Conservation (phyloP, 1,139 yeast genomes). For the Taiozyma onychis region DNA sequence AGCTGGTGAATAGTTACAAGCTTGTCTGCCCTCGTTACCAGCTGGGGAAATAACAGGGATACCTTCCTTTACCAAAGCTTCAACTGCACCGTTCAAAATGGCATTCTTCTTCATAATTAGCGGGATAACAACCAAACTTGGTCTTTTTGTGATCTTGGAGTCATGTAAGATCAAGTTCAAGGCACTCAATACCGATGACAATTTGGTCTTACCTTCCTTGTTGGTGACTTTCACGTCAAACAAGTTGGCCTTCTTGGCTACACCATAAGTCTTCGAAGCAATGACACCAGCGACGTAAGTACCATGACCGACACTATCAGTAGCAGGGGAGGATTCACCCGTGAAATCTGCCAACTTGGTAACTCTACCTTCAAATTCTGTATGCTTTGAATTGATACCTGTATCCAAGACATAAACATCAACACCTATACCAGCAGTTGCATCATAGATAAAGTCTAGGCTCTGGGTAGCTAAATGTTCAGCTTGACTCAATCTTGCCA, state of each 20-base stretch:
- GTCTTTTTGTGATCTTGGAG: slow-evolving; percentile 37
- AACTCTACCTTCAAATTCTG: slow-evolving; percentile 32
- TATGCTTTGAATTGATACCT: slow-evolving; percentile 34
- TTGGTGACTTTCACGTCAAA: slow-evolving; percentile 54
- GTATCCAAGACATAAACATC: slow-evolving; percentile 39
- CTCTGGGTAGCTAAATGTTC: slow-evolving; percentile 22
- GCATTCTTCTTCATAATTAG: slow-evolving; percentile 56
- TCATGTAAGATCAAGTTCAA: slow-evolving; percentile 35
- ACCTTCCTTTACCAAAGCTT: slow-evolving; percentile 55
- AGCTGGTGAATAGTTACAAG: slow-evolving; percentile 60
- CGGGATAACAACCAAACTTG: slow-evolving; percentile 54
- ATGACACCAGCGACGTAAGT: slow-evolving; percentile 52
- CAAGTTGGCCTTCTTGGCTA: slow-evolving; percentile 56
- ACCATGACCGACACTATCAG: slow-evolving; percentile 38
- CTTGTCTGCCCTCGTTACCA: slow-evolving; percentile 60
- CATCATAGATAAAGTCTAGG: slow-evolving; percentile 23
- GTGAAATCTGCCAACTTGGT: slow-evolving; percentile 26
- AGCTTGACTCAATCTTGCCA: slow-evolving; percentile 39
- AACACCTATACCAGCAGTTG: slow-evolving; percentile 36
- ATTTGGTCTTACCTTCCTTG: slow-evolving; percentile 41
- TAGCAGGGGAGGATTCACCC: slow-evolving; percentile 16
- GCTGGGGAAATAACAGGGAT: slow-evolving; percentile 63
- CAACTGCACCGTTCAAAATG: slow-evolving; percentile 47
- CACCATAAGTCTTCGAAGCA: slow-evolving; percentile 55
- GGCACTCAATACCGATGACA: slow-evolving; percentile 45